Evolutionary conservation across 345 rosid species (phyloP).

Genomic region (Barbarea vulgaris): DNA sequence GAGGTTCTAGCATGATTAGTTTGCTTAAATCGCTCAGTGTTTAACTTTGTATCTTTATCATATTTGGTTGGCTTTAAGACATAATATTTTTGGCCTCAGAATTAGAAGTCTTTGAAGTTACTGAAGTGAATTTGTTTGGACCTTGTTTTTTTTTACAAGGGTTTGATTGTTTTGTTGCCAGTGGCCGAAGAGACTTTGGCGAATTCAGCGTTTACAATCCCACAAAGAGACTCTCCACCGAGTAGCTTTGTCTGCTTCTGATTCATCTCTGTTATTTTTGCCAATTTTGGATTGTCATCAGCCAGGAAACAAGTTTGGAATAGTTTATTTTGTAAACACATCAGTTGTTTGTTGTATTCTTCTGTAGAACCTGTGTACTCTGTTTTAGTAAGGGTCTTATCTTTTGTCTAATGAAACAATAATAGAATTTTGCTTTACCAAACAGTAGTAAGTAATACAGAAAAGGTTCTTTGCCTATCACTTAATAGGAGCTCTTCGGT

Average conservation of each 20-base stretch:
- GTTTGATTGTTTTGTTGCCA: slow-evolving; percentile 65
- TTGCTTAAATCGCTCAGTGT: not conserved
- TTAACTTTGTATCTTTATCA: slow-evolving; percentile 2
- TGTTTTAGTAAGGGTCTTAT: not conserved
- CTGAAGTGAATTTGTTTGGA: slow-evolving; percentile 9
- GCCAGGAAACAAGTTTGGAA: not conserved
- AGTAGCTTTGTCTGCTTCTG: not conserved
- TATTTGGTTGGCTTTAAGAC: not conserved
- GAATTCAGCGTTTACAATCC: slow-evolving; percentile 91
- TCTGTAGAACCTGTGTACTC: not conserved
- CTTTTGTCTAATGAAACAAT: not conserved
- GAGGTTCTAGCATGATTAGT: not conserved
- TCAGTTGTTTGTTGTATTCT: slow-evolving; percentile 32
- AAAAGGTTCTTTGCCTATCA: not conserved
- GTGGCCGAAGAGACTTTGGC: slow-evolving; percentile 91
- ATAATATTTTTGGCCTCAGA: slow-evolving; percentile 15
- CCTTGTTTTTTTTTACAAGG: slow-evolving; percentile 44
- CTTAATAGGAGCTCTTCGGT: slow-evolving; percentile 36
- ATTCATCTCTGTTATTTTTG: slow-evolving; percentile 5
- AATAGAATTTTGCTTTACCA: not conserved
- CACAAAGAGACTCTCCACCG: slow-evolving; percentile 44
- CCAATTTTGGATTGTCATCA: not conserved
- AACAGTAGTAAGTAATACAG: not conserved
- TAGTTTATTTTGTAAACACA: not conserved
- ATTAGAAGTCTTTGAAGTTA: not conserved